Percentiles rank a stretch among this genome's conserved stretches.
Conservation (phyloP, 2,329 filamentous ascomycete species). For the Calonectria ilicicola region DNA sequence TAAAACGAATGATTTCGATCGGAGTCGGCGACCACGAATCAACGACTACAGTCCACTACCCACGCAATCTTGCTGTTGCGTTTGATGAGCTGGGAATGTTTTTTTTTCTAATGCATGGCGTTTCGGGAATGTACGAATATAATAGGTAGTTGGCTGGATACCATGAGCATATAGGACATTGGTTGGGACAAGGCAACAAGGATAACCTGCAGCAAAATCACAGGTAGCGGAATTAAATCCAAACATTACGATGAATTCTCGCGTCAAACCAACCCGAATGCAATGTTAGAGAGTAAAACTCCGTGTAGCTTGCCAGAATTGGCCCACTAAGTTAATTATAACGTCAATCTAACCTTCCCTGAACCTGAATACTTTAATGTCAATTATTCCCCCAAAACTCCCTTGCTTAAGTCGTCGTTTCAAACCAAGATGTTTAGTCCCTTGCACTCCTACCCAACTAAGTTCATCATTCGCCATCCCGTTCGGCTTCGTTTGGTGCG, state of each 20-base stretch:
- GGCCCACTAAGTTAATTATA: neutral
- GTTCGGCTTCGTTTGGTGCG: neutral
- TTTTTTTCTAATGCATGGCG: slow-evolving; percentile 3
- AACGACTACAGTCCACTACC: neutral
- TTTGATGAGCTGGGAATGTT: neutral
- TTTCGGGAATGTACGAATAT: neutral
- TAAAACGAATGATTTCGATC: slow-evolving; percentile 5
- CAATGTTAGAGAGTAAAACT: neutral
- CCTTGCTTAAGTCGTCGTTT: neutral
- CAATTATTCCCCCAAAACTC: neutral
- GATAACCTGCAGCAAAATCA: neutral
- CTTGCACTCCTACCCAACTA: neutral
- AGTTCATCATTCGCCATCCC: neutral
- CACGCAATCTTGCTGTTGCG: neutral
- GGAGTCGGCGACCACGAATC: neutral
- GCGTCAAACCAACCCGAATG: too few species aligned
- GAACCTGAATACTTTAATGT: neutral
- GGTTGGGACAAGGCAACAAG: slow-evolving; percentile 10
- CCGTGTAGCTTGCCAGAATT: too few species aligned
- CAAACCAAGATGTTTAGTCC: neutral
- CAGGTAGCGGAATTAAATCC: neutral
- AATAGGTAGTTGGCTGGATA: neutral
- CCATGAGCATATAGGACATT: neutral
- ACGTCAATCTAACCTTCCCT: neutral
- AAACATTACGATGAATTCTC: neutral